Evolutionary conservation across 306 rosid genomes (phyloP).

Genomic region (Sesbania bispinosa): DNA sequence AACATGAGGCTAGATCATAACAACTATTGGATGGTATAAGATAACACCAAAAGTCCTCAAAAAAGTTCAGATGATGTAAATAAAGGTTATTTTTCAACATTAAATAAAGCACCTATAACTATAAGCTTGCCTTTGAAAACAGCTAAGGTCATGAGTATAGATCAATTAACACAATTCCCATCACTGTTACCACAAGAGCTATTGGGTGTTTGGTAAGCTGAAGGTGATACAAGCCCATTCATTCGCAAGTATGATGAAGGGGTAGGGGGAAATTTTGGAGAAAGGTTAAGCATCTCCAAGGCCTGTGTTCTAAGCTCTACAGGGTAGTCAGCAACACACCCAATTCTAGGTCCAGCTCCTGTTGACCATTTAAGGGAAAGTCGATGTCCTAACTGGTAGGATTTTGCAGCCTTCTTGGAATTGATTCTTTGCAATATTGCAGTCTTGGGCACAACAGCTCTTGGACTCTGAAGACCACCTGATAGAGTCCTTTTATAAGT

Average conservation of each 20-base stretch:
- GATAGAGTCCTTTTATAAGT: conserved; percentile 72
- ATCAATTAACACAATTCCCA: conserved; percentile 26
- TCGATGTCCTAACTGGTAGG: conserved; percentile 84
- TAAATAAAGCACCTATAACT: conserved; percentile 8
- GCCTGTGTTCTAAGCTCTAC: conserved; percentile 75
- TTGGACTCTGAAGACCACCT: conserved; percentile 94
- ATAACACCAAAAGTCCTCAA: not conserved
- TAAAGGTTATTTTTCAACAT: conserved; percentile 1
- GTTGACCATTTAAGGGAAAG: conserved; percentile 81
- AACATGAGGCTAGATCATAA: not conserved
- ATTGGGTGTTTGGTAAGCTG: conserved; percentile 18
- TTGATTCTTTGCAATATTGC: conserved; percentile 78
- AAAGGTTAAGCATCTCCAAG: conserved; percentile 71
- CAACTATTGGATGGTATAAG: conserved; percentile 3
- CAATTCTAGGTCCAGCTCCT: conserved; percentile 97
- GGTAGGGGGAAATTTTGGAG: conserved; percentile 57
- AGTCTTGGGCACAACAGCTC: conserved; percentile 65
- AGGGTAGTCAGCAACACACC: conserved; percentile 94
- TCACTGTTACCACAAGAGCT: not conserved
- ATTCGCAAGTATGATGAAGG: conserved; percentile 38
- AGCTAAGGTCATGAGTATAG: not conserved
- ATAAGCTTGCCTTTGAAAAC: not conserved
- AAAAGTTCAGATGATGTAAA: conserved; percentile 5
- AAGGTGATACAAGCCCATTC: conserved; percentile 44
- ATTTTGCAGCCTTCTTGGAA: conserved; percentile 67